Evolutionary conservation across 768 basidiomycete genomes (phyloP), one percentile per base, ranked within the genome.

Genomic region (Suillus occidentalis): DNA sequence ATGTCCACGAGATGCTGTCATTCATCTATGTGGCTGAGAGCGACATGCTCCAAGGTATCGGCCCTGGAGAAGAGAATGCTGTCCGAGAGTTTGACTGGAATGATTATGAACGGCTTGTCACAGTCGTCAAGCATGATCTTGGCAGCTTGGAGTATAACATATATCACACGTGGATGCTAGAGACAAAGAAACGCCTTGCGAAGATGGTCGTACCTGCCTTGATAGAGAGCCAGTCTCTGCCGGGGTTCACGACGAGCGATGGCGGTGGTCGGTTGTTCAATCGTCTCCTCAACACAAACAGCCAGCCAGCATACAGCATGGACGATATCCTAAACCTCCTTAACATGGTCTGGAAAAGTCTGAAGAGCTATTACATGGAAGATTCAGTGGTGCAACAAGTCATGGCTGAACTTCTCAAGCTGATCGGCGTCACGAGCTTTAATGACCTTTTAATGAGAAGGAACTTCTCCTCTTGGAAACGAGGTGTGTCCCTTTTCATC

Each of bases 131-230:
- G 76, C 97, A 99, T 73, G 97, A 99, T 76, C 87, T 99, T 50
- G 97, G 99, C 78, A 95, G 92, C 66, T 82, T 99, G 73, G 97
- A 99, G 80, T 99, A 98, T 83, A 99, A 99, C 83, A 97, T 99
- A 77, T 99, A 98, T 77, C 97, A 98, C 76, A 98, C 97, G 0
- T 98, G 95, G 93, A 99, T 99, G 95, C 81, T 92, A 63, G 97
- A 98, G 80, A 92, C 95, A 45, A 99, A 99, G 87, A 96, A 95
- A 81, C 91, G 89, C 64, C 82, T 99, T 47, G 84, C 88, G 55
- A 99, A 98, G 83, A 99, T 99, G 95, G 92, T 99, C 52, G 95
- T 99, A 64, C 97, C 97, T n/a, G 97, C 97, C 4, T 79, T 99
- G 66, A 95, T 99, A 70, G 97, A 99, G 78, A 96, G 93, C 68